Evolutionary conservation across 78 protist species (phyloP), one percentile per base, ranked within the genome.

Genomic region (Dictyostelium discoideum): DNA sequence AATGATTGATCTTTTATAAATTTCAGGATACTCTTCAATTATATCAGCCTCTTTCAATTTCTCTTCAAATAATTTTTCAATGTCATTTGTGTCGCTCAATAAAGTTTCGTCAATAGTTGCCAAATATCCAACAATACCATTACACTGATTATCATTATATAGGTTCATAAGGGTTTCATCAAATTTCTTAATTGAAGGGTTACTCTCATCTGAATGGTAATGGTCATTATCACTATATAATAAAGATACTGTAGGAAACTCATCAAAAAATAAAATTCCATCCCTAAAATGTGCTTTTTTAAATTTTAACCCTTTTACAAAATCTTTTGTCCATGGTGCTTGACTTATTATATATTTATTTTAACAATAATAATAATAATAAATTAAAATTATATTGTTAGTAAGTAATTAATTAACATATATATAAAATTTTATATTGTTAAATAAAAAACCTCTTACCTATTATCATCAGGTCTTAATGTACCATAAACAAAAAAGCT

Each of bases 391-490:
- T n/a, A n/a, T 32, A 32, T 32, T 32, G 2, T 32, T 32, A 32
- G 37, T 32, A 32, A 32, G 37, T 32, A 32, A 32, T 32, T 32
- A 32, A 32, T 32, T 32, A 32, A 32, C 1, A 32, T 1, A 32
- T 32, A 32, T 32, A 32, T 32, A 32, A 32, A 32, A 32, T 32
- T 32, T 32, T 32, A 32, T 32, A 32, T 32, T 32, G 37, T 32
- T 32, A 32, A 32, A 32, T 32, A 32, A 32, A 32, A 32, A 32
- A 32, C 1, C 1, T 32, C 37, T 32, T 32, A 32, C 37, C 72
- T 48, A 48, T 22, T 83, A 37, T 83, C 87, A 8, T 83, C 87
- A 7, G 87, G 87, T 83, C 87, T 83, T 60, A 83, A 37, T 57
- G 87, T 83, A 5, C 87, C 87, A 83, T 83, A 83, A 7, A 83